Base-by-base conservation (phyloP, 1,284 basidiomycete genomes). In the Sporisorium scitamineum region DNA sequence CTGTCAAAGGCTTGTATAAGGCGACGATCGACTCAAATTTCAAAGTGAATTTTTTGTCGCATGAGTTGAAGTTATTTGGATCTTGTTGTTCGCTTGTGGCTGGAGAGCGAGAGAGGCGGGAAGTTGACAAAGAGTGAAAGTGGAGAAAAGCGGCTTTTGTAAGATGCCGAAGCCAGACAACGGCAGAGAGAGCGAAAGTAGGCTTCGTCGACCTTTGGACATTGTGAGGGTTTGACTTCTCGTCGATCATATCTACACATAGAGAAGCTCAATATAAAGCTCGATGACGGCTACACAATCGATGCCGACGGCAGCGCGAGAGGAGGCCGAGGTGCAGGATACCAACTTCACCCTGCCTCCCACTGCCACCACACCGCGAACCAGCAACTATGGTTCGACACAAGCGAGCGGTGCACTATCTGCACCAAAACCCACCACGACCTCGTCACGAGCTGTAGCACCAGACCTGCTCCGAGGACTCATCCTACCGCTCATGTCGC, bases 381-480 rank as follows among this genome's bases (percentile, higher is more conserved):
- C n/a, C n/a, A n/a, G 8, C 16, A 22, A 51, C 50, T 61, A 65
- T 54, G 68, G 58, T 29, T 22, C 62, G 2, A 48, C 44, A 13
- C 24, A 32, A n/a, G 0, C 7, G 37, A 24, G 5, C 37, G n/a
- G 20, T 2, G 18, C 42, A 7, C 24, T 41, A 8, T 13, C 57
- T 2, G 45, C 65, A 2, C 10, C 54, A 24, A 70, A 64, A 22
- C 62, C 67, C 0, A 66, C 55, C 5, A 29, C 53, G 8, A 55
- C 48, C 34, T 50, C 64, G 11, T 37, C 78, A 2, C 66, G 80
- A 16, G 70, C 61, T 11, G n/a, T 81, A 11, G 76, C 76, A 3
- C 80, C 78, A 5, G 78, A 81, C 50, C 60, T 80, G 8, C 60
- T 81, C 7, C 72, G 80, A 6, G 80, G 80, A 8, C 56, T 81